Evolutionary conservation across 352 stramenopile genomes (phyloP), one percentile per base, ranked within the genome.

Genomic region (Phytophthora podocarpi): DNA sequence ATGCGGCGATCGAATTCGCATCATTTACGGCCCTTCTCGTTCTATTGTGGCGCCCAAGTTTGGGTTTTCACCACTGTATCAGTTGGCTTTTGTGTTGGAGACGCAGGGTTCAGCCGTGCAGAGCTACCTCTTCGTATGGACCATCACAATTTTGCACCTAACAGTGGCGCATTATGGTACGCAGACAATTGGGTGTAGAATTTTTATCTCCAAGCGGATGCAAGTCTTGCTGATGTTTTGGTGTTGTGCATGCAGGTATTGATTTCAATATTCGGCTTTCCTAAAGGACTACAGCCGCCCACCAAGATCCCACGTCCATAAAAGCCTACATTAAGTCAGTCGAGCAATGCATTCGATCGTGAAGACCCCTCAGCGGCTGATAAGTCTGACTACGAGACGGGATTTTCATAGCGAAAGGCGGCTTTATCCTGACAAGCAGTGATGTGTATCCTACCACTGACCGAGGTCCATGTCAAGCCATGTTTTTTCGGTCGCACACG

Each of bases 21-120:
- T 49, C 46, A 5, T 59, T 69, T 12, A 46, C 41, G 7, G 47
- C 31, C 16, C 43, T 68, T 46, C 32, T 61, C 31, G 9, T 51
- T 10, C 49, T 57, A 1, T 21, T 74, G n/a, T 42, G 59, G 40
- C n/a, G 43, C n/a, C n/a, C 0, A 49, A 48, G 7, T 72, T 79
- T 16, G 52, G 41, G 0, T 70, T 69, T 32, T 63, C 55, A 4
- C 51, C 59, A 8, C 11, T 72, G 7, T 67, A 70, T 24, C 49
- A 68, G 27, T 53, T 82, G 8, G 69, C 57, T 1, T 79, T 82
- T 27, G 62, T 78, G 21, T 41, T 82, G 2, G 69, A 82, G 42
- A 72, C 35, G 4, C 62, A 78, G 15, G 21, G 20, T 2, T 16
- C 41, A 40, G 34, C 55, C 2, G 7, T 78, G 7, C 70, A 78